Evolutionary conservation across 2,329 filamentous ascomycete species (phyloP), one percentile per base, ranked within the genome.

Genomic region (Botrytis squamosa): DNA sequence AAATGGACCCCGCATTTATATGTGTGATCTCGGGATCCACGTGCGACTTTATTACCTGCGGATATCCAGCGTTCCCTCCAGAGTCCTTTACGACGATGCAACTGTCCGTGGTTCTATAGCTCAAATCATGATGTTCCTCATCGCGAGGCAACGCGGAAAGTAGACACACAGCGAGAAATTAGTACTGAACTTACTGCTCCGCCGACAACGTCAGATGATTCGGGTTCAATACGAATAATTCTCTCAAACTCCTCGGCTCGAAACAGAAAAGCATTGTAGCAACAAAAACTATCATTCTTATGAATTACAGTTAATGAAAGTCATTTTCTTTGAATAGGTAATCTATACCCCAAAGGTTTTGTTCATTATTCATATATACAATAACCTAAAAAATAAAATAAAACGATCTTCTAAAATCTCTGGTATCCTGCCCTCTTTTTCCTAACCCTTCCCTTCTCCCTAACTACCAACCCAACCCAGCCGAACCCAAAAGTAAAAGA

Each of bases 331-430:
- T 16, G 49, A 55, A 14, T 40, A 14, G 33, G 25, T 16, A 62
- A 62, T 62, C 36, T 40, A n/a, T 25, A 40, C 22, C 36, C 59
- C 10, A 42, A 20, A 44, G 22, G 0, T 20, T 64, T 16, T 12
- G 18, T 29, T 64, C 62, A 29, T 64, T 64, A 64, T 64, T 42
- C 38, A 64, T 64, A 64, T 64, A 29, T 29, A 57, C n/a, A 29
- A 3, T 57, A 44, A 33, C 4, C 16, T n/a, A 18, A 42, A 44
- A 44, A n/a, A 64, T 20, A 44, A 9, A 64, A n/a, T 10, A 44
- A 64, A n/a, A n/a, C 18, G 29, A 9, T 42, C 62, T 64, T 29
- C 3, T 8, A 64, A 64, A 44, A n/a, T 57, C 52, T 18, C n/a
- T 57, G 52, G 52, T 57, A 38, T n/a, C 60, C 38, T n/a, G 25